These are phyloP conservation scores for Bretziella fagacearum DNA, from an alignment of 2,329 filamentous ascomycete species.

Conservation along the genomic window DNA sequence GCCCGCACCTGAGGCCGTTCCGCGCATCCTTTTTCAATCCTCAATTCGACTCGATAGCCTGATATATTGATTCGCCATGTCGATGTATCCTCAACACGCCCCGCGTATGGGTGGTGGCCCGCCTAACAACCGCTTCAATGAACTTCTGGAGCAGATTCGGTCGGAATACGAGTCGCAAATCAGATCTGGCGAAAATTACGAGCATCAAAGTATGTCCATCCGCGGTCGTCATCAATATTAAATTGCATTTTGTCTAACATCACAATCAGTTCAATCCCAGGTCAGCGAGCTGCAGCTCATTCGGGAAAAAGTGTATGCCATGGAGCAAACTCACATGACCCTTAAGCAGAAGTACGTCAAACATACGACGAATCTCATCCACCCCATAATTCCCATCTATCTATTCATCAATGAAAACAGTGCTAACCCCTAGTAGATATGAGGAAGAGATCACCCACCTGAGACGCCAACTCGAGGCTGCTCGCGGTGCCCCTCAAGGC, in stretches of 20 bases:
- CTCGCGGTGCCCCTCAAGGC: conserved; percentile 42
- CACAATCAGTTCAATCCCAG: conserved; percentile 69
- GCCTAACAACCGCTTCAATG: conserved; percentile 47
- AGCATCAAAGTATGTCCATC: conserved; percentile 69
- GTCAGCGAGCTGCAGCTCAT: conserved; percentile 93
- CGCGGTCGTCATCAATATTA: background rate
- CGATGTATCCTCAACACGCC: conserved; percentile 16
- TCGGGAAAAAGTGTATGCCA: conserved; percentile 76
- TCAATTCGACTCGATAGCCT: background rate
- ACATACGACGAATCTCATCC: no score
- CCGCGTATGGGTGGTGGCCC: conserved; percentile 16
- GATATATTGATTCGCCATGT: conserved; percentile 11
- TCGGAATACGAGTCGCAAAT: conserved; percentile 78
- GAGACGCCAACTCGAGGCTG: conserved; percentile 69
- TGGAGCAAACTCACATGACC: conserved; percentile 76
- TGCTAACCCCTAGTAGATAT: conserved; percentile 44
- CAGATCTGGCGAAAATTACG: conserved; percentile 68
- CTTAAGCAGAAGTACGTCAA: conserved; percentile 67
- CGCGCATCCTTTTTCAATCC: no score
- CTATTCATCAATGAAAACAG: background rate
- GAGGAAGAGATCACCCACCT: conserved; percentile 79
- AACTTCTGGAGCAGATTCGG: conserved; percentile 81
- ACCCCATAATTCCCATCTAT: background rate
- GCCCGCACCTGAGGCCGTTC: no score
- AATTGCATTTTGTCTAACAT: no score